phyloP scores from a whole-genome alignment of 2,329 filamentous ascomycete genomes.

The Sarocladium strictum region DNA sequence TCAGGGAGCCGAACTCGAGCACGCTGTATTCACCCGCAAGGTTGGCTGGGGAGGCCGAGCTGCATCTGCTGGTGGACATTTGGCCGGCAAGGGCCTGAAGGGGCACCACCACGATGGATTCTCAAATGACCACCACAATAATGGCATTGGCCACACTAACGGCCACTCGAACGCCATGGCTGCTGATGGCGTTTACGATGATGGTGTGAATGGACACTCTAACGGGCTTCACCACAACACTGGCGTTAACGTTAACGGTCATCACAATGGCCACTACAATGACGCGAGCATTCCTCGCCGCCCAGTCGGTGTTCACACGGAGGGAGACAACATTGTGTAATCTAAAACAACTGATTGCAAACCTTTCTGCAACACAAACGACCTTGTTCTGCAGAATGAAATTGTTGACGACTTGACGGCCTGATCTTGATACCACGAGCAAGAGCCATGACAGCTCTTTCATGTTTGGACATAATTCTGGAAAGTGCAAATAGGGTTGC shows the following conservation, averaged over 20 bases:
- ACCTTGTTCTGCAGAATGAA: background rate
- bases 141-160: background rate
- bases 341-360: background rate
- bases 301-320: conserved; percentile 1
- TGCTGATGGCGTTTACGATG: too few species aligned
- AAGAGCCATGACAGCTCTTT: background rate
- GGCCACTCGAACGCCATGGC: too few species aligned
- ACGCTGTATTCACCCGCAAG: conserved; percentile 52
- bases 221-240: background rate
- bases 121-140: background rate
- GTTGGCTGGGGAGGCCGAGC: conserved; percentile 49
- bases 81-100: conserved; percentile 4
- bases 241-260: background rate
- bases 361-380: background rate
- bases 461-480: background rate
- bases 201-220: background rate
- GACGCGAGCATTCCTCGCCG: conserved; percentile 5
- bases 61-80: background rate
- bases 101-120: background rate
- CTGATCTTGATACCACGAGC: conserved; percentile 5
- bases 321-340: conserved; percentile 7
- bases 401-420: conserved; percentile 1
- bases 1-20: conserved; percentile 40
- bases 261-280: background rate
- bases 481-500: background rate